phyloP scores from a whole-genome alignment of 2,329 filamentous ascomycete species.

The Neodidymelliopsis sp. region DNA sequence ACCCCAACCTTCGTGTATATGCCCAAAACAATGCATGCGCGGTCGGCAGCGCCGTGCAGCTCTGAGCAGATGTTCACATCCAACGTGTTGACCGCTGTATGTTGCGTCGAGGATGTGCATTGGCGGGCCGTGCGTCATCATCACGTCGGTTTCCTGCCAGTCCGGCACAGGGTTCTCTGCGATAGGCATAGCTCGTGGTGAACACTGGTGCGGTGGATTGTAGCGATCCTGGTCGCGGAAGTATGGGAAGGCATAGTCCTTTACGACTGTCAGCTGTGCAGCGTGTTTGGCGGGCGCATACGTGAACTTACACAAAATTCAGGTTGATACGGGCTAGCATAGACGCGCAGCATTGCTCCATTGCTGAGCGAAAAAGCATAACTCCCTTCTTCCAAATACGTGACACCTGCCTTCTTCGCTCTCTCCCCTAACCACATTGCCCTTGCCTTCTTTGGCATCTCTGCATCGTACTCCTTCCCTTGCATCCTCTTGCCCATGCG shows the following conservation, averaged over 20 bases:
- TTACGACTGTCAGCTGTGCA: neutral
- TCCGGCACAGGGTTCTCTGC: constrained; percentile 53
- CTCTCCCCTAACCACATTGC: constrained; percentile 57
- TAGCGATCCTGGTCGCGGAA: constrained; percentile 59
- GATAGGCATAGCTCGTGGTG: constrained; percentile 36
- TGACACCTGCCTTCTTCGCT: constrained; percentile 57
- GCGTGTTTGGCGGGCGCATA: constrained; percentile 19
- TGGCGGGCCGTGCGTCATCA: constrained; percentile 69
- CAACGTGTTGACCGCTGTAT: constrained; percentile 50
- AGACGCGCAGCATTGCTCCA: constrained; percentile 59
- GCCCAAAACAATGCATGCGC: constrained; percentile 67
- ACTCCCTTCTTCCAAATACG: constrained; percentile 64
- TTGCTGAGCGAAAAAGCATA: constrained; percentile 57
- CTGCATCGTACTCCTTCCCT: constrained; percentile 26
- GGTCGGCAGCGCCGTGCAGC: constrained; percentile 62
- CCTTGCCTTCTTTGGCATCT: constrained; percentile 42
- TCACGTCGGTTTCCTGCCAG: constrained; percentile 59
- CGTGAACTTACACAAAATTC: constrained; percentile 54
- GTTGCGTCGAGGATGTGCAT: constrained; percentile 58
- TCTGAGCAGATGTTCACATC: constrained; percentile 62
- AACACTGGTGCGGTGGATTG: constrained; percentile 50
- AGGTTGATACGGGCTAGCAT: constrained; percentile 63
- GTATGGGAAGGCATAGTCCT: constrained; percentile 64
- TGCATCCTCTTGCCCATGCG: constrained; percentile 39
- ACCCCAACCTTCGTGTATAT: constrained; percentile 64